Evolutionary conservation across 2,329 filamentous ascomycete genomes (phyloP), one percentile per base, ranked within the genome.

Genomic region (Cladosporium sp.): DNA sequence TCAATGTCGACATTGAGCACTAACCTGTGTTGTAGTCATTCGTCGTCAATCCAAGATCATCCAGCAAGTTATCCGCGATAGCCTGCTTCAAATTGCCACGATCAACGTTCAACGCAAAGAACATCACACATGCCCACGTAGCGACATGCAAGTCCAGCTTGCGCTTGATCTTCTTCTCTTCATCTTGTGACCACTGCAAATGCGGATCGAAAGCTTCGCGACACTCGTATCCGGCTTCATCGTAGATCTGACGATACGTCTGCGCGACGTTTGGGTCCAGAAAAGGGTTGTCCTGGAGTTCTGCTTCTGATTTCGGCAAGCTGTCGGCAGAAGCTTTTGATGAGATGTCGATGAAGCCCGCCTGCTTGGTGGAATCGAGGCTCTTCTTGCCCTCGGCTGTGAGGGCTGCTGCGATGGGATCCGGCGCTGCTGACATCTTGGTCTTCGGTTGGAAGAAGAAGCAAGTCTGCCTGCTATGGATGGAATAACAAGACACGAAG

Each of bases 211-310:
- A 81, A 12, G 76, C 74, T 65, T 80, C 78, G 38, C 74, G 69
- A 12, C 78, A 77, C 67, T 81, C 79, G 65, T 84, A 76, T 70
- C 73, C 61, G 1, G 82, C 81, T 9, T 79, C 77, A 60, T 85
- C 81, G 61, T 85, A 85, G 6, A 84, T 68, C 5, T 71, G 71
- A 1, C 75, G 73, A 78, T 82, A 85, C 63, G 82, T 76, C 19
- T 80, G 76, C 1, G 82, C 81, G 2, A 81, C 72, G 2, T 74
- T 73, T 1, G 80, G 77, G 51, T 84, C 80, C 0, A 76, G 72
- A 63, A 85, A 85, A 6, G 64, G 61, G 45, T 68, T 67, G 19
- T 38, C 40, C 17, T 59, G 47, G 20, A 49, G 14, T n/a, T 49
- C 42, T 17, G 42, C 40, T 39, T 56, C 54, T 22, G 54, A 56